Conservation (phyloP, 2,329 filamentous ascomycete species). For the Arthrobotrys iridis region DNA sequence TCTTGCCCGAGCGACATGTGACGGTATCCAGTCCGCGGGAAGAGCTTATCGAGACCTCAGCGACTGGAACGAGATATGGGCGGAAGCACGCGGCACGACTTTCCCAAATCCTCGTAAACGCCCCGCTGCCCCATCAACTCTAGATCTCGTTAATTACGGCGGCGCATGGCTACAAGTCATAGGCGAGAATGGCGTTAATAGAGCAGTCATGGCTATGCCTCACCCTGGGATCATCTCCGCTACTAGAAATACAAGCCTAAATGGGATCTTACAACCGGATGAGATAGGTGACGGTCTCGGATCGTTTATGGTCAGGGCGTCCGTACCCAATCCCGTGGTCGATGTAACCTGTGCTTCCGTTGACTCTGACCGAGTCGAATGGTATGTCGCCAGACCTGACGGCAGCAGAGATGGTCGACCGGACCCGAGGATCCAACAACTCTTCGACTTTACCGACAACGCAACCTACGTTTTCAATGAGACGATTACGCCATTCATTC, state of each 20-base stretch:
- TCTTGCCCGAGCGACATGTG: slow-evolving; percentile 67
- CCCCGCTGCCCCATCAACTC: slow-evolving; percentile 10
- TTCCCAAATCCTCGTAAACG: slow-evolving; percentile 24
- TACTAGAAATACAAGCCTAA: slow-evolving; percentile 71
- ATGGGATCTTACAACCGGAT: slow-evolving; percentile 75
- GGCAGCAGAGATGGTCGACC: slow-evolving; percentile 7
- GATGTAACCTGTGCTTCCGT: slow-evolving; percentile 79
- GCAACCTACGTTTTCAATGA: slow-evolving; percentile 60
- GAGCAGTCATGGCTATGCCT: slow-evolving; percentile 80
- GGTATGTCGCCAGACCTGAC: background rate
- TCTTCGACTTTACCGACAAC: slow-evolving; percentile 60
- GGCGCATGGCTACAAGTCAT: slow-evolving; percentile 40
- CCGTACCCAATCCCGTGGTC: slow-evolving; percentile 74
- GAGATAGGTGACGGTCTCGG: slow-evolving; percentile 71
- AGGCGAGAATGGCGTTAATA: slow-evolving; percentile 68
- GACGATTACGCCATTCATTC: background rate
- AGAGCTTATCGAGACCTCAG: slow-evolving; percentile 60
- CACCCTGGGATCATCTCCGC: slow-evolving; percentile 73
- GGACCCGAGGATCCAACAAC: slow-evolving; percentile 16
- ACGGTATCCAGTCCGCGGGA: slow-evolving; percentile 75
- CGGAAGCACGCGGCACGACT: background rate
- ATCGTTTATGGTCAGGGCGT: slow-evolving; percentile 74
- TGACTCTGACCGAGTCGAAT: slow-evolving; percentile 67
- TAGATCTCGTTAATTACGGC: slow-evolving; percentile 34
- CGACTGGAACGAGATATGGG: slow-evolving; percentile 39